These are phyloP conservation scores for Spinellus fusiger DNA, from an alignment of 192 early-diverging fungal genomes.

Conservation along the genomic window DNA sequence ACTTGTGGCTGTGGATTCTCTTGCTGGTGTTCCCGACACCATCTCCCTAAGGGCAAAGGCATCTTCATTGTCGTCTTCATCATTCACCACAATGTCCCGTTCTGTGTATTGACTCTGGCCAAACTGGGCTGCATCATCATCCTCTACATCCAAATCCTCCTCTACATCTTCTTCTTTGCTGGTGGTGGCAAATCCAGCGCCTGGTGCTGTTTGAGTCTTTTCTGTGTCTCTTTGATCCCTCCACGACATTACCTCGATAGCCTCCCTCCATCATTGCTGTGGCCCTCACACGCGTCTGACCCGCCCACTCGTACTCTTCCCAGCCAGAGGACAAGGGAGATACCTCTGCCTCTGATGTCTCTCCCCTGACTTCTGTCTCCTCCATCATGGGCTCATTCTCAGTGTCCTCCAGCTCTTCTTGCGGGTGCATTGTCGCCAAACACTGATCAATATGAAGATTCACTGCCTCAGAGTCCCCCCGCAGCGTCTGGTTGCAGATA, in stretches of 20 bases:
- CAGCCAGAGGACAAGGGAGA: constrained; percentile 25
- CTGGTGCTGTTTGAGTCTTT: neutral
- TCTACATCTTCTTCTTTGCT: constrained; percentile 58
- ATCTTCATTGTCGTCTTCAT: constrained; percentile 32
- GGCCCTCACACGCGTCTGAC: constrained; percentile 70
- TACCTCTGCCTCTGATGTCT: neutral
- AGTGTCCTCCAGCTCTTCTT: constrained; percentile 4
- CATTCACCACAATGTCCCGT: constrained; percentile 51
- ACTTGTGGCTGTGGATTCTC: constrained; percentile 8
- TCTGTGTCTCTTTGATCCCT: neutral
- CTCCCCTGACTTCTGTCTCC: neutral
- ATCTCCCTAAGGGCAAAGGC: constrained; percentile 34
- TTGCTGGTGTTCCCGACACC: constrained; percentile 30
- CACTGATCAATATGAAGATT: constrained; percentile 80
- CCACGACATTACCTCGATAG: constrained; percentile 48
- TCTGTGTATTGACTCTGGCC: constrained; percentile 73
- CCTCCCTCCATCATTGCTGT: constrained; percentile 81
- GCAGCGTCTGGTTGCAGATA: constrained; percentile 55
- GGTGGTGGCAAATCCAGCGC: constrained; percentile 30
- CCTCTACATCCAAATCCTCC: constrained; percentile 80
- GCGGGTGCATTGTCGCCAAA: constrained; percentile 31
- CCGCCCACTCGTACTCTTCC: constrained; percentile 81
- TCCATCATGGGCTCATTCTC: neutral
- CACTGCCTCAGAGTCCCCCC: constrained; percentile 50
- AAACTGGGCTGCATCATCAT: constrained; percentile 66